phyloP scores from a whole-genome alignment of 2,329 filamentous ascomycete genomes.

The Incumbomyces delicatus region DNA sequence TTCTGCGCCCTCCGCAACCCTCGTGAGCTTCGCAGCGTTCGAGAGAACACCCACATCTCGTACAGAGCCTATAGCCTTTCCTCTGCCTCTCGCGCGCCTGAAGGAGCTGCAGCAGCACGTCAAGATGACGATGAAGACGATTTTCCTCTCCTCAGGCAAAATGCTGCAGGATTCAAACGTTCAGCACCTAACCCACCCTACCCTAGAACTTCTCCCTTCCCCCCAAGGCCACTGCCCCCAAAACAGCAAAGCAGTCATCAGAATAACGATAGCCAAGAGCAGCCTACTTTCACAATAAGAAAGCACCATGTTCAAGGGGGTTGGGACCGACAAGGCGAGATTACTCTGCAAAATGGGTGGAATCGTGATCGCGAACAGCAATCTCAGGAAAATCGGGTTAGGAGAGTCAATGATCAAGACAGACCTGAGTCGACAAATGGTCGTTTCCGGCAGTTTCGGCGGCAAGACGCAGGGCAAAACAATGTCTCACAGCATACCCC shows the following conservation, averaged over 20 bases:
- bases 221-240: slow-evolving; percentile 6
- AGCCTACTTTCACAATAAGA: not conserved
- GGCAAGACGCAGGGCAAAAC: too few species aligned
- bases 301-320: not conserved
- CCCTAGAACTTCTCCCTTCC: slow-evolving; percentile 14
- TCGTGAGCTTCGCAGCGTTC: slow-evolving; percentile 16
- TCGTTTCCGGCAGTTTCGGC: too few species aligned
- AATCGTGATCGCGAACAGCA: too few species aligned
- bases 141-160: slow-evolving; percentile 5
- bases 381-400: too few species aligned
- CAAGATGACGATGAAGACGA: slow-evolving; percentile 3
- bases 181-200: slow-evolving; percentile 13
- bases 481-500: too few species aligned
- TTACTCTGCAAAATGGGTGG: too few species aligned
- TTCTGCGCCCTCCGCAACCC: slow-evolving; percentile 26
- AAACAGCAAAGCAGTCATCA: not conserved
- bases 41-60: slow-evolving; percentile 17
- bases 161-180: not conserved
- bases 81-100: slow-evolving; percentile 21
- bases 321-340: not conserved
- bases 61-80: slow-evolving; percentile 29
- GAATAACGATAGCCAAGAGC: not conserved
- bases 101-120: slow-evolving; percentile 16
- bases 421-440: too few species aligned
- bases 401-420: too few species aligned